Evolutionary conservation across 2,329 filamentous ascomycete species (phyloP), one percentile per base, ranked within the genome.

Genomic region (Cladobotryum protrusum): DNA sequence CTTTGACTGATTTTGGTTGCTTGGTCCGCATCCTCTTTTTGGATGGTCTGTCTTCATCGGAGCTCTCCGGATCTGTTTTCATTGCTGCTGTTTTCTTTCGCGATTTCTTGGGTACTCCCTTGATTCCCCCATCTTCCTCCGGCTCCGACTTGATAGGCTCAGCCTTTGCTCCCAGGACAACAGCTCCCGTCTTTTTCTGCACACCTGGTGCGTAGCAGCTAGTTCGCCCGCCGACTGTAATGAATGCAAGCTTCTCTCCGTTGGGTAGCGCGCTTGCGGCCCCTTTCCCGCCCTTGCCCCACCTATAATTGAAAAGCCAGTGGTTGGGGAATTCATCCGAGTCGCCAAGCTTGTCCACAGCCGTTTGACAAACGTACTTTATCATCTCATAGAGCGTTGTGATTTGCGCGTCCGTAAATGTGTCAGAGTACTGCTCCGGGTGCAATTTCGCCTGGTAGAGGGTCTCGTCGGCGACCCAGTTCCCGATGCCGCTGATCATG

Each of bases 381-480:
- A 96, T 83, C 0, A 84, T 78, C 8, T 82, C 74, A 65, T 93
- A 85, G 2, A 99, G 73, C 36, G 74, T 75, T 56, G 79, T 77
- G 54, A 95, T 81, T 65, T 96, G 85, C 1, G 71, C 76, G 32
- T 87, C 81, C 54, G 66, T 76, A 57, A 97, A 86, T 0, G 87
- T 87, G 61, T 96, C 85, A 68, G 86, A 89, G 69, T 95, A 95
- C 64, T 96, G 89, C 65, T 96, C 92, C 0, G 93, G 93, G 58
- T 99, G 92, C 14, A 97, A 78, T 45, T 79, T 83, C 5, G 93
- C 87, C 58, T 97, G 85, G 62, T 91, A 99, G 46, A 99, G 73
- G 6, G 96, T 85, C 66, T 99, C 93, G 63, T 99, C 93, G 1
- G 86, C 90, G 48, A 99, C 92, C 92, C 92, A 99, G 63, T 97